A percentile compares a stretch with the other conserved stretches of the same genome.
phyloP scores from a whole-genome alignment of 768 basidiomycete species.

The Mycena albidolilacea region DNA sequence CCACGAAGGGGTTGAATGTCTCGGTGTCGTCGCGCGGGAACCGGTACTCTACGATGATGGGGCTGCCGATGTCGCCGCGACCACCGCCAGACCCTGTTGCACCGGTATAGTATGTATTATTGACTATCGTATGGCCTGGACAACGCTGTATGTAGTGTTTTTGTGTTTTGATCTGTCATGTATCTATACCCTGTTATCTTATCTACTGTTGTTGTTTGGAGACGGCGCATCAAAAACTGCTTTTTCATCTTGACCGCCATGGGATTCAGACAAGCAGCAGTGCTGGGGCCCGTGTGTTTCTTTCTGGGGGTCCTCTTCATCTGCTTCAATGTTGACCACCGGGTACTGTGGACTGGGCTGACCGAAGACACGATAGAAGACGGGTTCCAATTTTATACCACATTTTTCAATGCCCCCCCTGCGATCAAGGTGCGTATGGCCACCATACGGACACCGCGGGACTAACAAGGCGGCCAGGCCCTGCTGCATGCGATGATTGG shows the following conservation, averaged over 20 bases:
- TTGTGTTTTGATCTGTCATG: constrained; percentile 8
- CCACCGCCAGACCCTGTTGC: constrained; percentile 45
- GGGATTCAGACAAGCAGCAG: constrained; percentile 93
- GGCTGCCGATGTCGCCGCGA: constrained; percentile 69
- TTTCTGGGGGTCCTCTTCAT: constrained; percentile 91
- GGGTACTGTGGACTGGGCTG: constrained; percentile 79
- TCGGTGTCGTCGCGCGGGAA: constrained; percentile 70
- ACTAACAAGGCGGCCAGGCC: constrained; percentile 66
- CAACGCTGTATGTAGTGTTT: constrained; percentile 17
- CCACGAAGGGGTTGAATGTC: constrained; percentile 80
- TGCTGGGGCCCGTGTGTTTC: constrained; percentile 90
- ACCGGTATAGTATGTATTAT: constrained; percentile 16
- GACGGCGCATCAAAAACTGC: constrained; percentile 9
- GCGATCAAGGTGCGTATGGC: constrained; percentile 84
- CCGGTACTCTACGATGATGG: constrained; percentile 71
- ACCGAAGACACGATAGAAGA: constrained; percentile 78
- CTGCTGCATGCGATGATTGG: constrained; percentile 89
- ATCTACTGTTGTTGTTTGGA: neutral
- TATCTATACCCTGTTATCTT: constrained; percentile 30
- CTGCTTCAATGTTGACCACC: constrained; percentile 90
- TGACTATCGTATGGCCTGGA: neutral
- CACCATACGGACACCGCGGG: neutral
- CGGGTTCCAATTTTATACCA: constrained; percentile 91
- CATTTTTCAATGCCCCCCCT: constrained; percentile 93
- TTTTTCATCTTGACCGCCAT: constrained; percentile 56